phyloP scores from a whole-genome alignment of 495 filamentous ascomycete species.

The Podospora pseudopauciseta region DNA sequence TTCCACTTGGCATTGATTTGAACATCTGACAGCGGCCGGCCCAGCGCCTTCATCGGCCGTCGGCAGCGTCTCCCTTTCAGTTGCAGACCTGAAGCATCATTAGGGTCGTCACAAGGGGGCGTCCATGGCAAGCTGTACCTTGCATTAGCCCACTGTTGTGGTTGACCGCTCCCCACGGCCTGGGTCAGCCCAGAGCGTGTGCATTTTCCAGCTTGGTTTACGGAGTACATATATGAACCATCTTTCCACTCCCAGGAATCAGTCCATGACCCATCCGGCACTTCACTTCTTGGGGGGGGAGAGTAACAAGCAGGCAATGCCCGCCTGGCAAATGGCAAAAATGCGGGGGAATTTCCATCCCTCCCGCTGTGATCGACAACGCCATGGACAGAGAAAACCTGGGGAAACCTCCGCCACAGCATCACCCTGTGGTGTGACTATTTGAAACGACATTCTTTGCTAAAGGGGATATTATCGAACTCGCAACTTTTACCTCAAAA shows the following conservation, averaged over 20 bases:
- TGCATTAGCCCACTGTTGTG: slow-evolving; percentile 24
- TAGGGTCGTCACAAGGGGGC: neutral
- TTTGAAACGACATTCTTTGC: neutral
- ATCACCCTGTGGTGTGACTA: neutral
- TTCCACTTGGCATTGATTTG: neutral
- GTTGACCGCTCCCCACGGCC: neutral
- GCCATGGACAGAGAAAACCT: slow-evolving; percentile 1
- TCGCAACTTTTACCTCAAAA: neutral
- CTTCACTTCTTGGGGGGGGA: neutral
- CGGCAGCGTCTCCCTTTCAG: neutral
- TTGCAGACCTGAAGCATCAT: neutral
- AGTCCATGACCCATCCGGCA: neutral
- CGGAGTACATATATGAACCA: neutral
- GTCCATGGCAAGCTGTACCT: slow-evolving; percentile 14
- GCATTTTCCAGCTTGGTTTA: neutral
- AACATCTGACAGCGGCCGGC: neutral
- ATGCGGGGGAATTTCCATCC: slow-evolving; percentile 9
- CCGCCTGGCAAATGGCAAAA: neutral
- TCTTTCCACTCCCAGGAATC: neutral
- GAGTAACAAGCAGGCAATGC: neutral
- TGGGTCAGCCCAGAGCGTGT: too few relatives aligned
- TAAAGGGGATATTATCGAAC: neutral
- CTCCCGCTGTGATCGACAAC: slow-evolving; percentile 12
- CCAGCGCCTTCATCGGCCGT: neutral
- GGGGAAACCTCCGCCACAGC: neutral